phyloP scores from a whole-genome alignment of 768 basidiomycete species.

The Amanita rimosa region DNA sequence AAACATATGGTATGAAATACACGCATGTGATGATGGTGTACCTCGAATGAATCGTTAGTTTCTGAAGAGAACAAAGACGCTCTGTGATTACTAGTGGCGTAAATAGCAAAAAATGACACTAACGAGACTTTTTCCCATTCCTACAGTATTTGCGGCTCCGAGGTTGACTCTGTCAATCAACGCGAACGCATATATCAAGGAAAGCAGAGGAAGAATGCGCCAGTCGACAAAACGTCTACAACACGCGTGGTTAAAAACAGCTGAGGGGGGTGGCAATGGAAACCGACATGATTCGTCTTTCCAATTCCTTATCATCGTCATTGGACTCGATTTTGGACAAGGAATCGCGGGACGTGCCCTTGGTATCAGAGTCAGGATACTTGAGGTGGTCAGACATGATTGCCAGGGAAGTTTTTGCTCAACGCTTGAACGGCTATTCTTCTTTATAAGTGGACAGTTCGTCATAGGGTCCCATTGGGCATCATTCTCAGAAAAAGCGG shows the following conservation, averaged over 20 bases:
- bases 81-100: neutral
- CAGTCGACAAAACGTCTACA: slow-evolving; percentile 29
- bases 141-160: slow-evolving; percentile 30
- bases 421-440: neutral
- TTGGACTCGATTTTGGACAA: slow-evolving; percentile 9
- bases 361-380: slow-evolving; percentile 11
- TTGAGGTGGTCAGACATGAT: slow-evolving; percentile 9
- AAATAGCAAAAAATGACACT: neutral
- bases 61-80: slow-evolving; percentile 11
- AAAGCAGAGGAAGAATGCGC: slow-evolving; percentile 30
- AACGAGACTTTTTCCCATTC: slow-evolving; percentile 30
- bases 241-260: neutral
- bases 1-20: slow-evolving; percentile 33
- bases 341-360: slow-evolving; percentile 9
- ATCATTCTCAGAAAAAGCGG: neutral
- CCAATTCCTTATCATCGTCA: slow-evolving; percentile 17
- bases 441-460: neutral
- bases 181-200: slow-evolving; percentile 28
- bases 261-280: neutral
- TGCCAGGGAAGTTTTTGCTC: neutral
- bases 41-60: slow-evolving; percentile 21
- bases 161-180: slow-evolving; percentile 34
- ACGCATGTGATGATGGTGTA: slow-evolving; percentile 31
- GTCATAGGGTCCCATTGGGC: neutral
- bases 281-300: slow-evolving; percentile 25